A percentile compares a stretch with the other conserved stretches of the same genome.
Conservation (phyloP, 169 alveolate genomes). For the Condylostoma magnum region DNA sequence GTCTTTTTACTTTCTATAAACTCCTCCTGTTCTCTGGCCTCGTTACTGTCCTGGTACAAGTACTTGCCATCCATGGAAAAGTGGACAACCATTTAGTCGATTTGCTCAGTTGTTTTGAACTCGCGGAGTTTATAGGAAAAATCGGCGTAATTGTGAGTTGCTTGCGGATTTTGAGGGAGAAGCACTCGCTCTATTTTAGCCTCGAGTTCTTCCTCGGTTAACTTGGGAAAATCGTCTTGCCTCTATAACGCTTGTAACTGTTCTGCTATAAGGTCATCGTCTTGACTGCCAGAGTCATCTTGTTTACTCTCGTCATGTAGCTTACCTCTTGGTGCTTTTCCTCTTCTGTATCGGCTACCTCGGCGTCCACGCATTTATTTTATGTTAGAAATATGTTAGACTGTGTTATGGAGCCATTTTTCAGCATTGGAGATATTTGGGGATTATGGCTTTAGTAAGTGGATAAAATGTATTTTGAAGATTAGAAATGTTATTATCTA, state of each 20-base stretch:
- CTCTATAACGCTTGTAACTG: neutral
- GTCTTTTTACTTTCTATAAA: constrained; percentile 62
- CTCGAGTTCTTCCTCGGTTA: constrained; percentile 11
- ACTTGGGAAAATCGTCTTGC: neutral
- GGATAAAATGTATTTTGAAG: no score
- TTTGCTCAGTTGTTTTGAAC: constrained; percentile 79
- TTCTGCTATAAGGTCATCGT: constrained; percentile 8
- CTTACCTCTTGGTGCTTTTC: neutral
- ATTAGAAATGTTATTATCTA: no score
- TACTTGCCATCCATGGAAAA: constrained; percentile 71
- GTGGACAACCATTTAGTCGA: constrained; percentile 79
- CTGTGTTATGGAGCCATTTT: no score
- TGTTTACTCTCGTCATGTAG: neutral
- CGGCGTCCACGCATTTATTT: neutral
- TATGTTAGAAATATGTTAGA: no score
- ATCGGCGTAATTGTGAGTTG: constrained; percentile 83
- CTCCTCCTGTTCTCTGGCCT: constrained; percentile 76
- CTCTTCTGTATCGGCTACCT: neutral
- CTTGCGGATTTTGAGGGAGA: constrained; percentile 79
- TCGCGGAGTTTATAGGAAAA: constrained; percentile 67
- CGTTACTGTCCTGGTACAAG: constrained; percentile 62
- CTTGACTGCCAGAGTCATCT: neutral
- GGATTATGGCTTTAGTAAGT: no score
- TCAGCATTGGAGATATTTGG: no score
- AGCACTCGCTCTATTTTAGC: constrained; percentile 48